Conservation (phyloP, 768 basidiomycete species). For the Trametes maxima region DNA sequence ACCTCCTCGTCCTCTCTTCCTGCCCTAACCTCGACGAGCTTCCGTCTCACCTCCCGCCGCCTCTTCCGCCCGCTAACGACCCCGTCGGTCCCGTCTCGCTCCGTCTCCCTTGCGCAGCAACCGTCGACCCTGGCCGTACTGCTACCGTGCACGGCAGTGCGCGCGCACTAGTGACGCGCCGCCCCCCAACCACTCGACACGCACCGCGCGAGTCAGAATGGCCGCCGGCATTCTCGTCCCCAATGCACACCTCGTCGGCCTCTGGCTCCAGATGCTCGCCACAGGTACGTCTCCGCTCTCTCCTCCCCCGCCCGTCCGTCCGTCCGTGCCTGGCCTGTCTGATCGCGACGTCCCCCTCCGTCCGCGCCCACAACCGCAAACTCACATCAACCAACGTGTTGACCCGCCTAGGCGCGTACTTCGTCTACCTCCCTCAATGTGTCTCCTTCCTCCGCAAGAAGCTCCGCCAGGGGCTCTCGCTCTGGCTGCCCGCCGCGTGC, state of each 20-base stretch:
- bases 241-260: conserved; percentile 6
- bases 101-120: neutral
- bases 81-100: neutral
- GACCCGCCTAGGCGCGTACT: neutral
- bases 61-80: neutral
- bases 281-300: conserved; percentile 10
- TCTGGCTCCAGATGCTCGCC: conserved; percentile 6
- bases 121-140: neutral
- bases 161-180: neutral
- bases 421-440: conserved; percentile 3
- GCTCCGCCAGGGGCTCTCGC: neutral
- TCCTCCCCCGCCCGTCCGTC: too few relatives aligned
- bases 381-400: neutral
- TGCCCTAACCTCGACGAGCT: neutral
- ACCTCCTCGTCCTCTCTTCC: neutral
- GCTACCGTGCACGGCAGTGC: neutral
- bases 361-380: neutral
- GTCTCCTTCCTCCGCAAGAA: conserved; percentile 6
- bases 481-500: conserved; percentile 2
- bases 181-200: neutral
- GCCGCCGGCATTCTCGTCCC: neutral
- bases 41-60: neutral
- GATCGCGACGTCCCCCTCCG: neutral
- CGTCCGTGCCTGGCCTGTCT: neutral
- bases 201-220: neutral